Conservation (phyloP, 2,329 filamentous ascomycete species). For the Eurotiales sp. region DNA sequence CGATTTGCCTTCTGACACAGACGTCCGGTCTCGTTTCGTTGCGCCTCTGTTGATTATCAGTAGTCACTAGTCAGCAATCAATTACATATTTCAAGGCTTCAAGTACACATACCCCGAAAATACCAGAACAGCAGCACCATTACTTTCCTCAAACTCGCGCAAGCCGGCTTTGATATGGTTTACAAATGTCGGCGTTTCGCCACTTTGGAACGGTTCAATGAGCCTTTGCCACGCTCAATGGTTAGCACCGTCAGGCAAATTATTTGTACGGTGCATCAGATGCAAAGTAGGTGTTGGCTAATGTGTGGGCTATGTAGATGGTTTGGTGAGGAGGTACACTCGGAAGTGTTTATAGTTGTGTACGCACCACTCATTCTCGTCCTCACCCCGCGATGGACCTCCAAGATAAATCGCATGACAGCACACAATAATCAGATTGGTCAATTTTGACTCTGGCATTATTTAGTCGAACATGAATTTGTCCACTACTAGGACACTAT, state of each 20-base stretch:
- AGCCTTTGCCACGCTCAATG: no score
- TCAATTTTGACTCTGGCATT: constrained; percentile 16
- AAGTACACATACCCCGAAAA: constrained; percentile 69
- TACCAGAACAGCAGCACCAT: constrained; percentile 53
- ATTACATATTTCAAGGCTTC: no score
- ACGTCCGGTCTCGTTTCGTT: constrained; percentile 55
- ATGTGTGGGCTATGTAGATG: no score
- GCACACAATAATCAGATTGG: constrained; percentile 72
- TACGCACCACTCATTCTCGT: constrained; percentile 58
- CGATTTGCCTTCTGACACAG: constrained; percentile 58
- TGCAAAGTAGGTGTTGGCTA: no score
- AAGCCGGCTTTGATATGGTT: constrained; percentile 68
- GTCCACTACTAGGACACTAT: no score
- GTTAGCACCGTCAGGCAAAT: no score
- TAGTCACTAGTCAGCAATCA: no score
- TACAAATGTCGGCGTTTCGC: constrained; percentile 77
- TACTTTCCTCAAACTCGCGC: constrained; percentile 42
- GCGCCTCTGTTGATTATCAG: constrained; percentile 53
- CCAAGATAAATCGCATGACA: constrained; percentile 77
- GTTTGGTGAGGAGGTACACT: no score
- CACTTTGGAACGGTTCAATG: constrained; percentile 71
- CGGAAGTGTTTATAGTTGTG: no score
- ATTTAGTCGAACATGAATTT: no score
- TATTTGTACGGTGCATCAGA: no score
- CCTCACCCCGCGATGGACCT: constrained; percentile 49